These are phyloP conservation scores for Hamamelis virginiana DNA, from an alignment of 164 flowering plant species.

Conservation along the genomic window DNA sequence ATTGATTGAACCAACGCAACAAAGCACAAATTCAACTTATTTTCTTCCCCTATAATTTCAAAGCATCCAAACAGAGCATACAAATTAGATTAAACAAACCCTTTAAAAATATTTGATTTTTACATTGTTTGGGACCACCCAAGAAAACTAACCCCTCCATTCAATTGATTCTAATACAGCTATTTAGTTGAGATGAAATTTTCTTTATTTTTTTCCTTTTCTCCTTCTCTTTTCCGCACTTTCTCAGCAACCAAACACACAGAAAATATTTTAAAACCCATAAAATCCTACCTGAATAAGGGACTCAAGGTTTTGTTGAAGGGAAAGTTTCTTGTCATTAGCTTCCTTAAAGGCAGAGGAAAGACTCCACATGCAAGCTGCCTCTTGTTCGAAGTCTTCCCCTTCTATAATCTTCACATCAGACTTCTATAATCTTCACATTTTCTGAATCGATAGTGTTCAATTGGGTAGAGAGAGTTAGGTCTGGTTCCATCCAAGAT, in stretches of 20 bases:
- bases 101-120: too few relatives aligned
- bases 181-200: too few relatives aligned
- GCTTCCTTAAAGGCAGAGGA: conserved; percentile 69
- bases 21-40: too few relatives aligned
- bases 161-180: neutral
- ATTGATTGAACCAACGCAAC: too few relatives aligned
- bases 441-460: conserved; percentile 17
- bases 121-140: too few relatives aligned
- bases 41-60: neutral
- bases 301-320: conserved; percentile 51
- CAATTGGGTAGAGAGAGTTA: neutral
- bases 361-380: conserved; percentile 74
- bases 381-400: conserved; percentile 88
- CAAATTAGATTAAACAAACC: too few relatives aligned
- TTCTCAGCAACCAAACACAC: neutral
- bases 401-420: conserved; percentile 77
- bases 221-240: neutral
- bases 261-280: too few relatives aligned
- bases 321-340: conserved; percentile 43
- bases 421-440: too few relatives aligned
- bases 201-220: neutral
- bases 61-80: neutral
- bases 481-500: conserved; percentile 23
- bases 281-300: conserved; percentile 54
- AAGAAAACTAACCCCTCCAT: neutral